These are phyloP conservation scores for Eucalyptus pumila DNA, from an alignment of 345 rosid species.

Conservation along the genomic window DNA sequence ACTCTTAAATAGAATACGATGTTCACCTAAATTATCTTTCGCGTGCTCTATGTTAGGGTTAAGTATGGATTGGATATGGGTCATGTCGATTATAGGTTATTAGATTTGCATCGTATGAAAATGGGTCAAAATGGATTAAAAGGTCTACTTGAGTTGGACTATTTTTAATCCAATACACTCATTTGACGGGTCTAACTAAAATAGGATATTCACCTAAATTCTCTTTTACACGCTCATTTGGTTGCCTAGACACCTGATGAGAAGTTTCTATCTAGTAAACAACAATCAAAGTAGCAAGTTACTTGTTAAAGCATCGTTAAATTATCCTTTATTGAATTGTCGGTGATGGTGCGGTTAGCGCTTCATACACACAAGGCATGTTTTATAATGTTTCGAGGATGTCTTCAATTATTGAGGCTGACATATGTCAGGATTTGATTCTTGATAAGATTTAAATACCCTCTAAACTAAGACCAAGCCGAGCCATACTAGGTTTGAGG, in stretches of 20 bases:
- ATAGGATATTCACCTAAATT: background rate
- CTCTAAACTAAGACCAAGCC: background rate
- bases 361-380: background rate
- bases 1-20: background rate
- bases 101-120: too few species aligned
- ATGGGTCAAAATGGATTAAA: too few species aligned
- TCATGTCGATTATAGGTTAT: fast-evolving
- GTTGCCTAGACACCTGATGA: background rate
- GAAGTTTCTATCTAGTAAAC: background rate
- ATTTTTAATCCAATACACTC: background rate
- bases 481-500: background rate
- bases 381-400: background rate
- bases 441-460: background rate
- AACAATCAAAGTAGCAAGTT: background rate
- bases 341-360: fast-evolving
- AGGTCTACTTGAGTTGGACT: background rate
- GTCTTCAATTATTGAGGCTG: background rate
- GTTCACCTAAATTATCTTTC: background rate
- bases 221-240: too few species aligned
- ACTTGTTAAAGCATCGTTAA: background rate
- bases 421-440: background rate
- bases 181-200: background rate
- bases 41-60: fast-evolving
- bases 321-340: too few species aligned
- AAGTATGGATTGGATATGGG: fast-evolving